Conservation (phyloP, 2,329 filamentous ascomycete genomes). For the Neopestalotiopsis sp. region DNA sequence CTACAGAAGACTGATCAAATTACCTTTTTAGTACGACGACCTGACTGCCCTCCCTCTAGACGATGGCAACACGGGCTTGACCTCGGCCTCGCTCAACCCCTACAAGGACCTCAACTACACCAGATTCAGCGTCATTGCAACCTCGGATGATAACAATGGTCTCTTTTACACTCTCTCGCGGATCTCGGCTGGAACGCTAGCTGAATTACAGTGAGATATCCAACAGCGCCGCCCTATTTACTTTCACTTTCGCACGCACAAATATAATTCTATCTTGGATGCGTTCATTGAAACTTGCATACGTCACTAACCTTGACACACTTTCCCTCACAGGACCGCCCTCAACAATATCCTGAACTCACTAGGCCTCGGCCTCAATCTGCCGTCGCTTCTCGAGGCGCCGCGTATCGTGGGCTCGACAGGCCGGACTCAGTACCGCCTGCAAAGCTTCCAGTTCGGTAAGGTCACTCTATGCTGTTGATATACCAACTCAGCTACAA, state of each 20-base stretch:
- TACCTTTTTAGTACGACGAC: not conserved
- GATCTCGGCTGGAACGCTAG: not conserved
- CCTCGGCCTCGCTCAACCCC: not conserved
- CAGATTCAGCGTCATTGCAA: not conserved
- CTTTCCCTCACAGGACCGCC: not conserved
- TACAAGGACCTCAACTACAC: conserved; percentile 10
- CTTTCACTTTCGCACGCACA: not conserved
- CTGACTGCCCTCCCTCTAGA: not conserved
- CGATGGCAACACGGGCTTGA: conserved; percentile 8
- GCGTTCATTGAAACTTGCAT: no score
- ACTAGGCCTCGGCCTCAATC: no score
- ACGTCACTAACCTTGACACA: no score
- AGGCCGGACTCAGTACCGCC: not conserved
- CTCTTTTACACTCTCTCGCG: conserved; percentile 1
- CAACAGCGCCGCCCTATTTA: no score
- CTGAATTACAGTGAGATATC: not conserved
- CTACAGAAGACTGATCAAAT: not conserved
- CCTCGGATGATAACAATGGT: not conserved
- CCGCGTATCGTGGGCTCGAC: not conserved
- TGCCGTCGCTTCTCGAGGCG: not conserved
- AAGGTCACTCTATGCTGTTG: no score
- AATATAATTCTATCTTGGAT: no score
- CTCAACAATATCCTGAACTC: not conserved
- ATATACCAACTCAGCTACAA: no score
- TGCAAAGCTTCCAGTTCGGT: conserved; percentile 11